Percentiles rank a stretch among this genome's conserved stretches.
These are phyloP conservation scores for Trypanosoma mega DNA, from an alignment of 208 protist species.

Conservation along the genomic window DNA sequence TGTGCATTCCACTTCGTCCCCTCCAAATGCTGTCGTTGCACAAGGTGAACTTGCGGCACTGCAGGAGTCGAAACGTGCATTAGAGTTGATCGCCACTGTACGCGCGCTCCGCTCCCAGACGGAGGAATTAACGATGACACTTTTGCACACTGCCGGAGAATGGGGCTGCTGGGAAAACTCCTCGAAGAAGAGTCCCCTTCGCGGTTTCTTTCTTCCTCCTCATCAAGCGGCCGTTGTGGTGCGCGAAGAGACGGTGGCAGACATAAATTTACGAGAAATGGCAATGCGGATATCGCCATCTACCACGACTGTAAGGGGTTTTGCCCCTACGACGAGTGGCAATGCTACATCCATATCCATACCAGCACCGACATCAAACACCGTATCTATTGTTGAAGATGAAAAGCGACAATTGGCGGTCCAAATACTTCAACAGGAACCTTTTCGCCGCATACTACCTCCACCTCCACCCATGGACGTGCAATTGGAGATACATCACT, in stretches of 20 bases:
- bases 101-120: constrained; percentile 51
- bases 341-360: too few species aligned
- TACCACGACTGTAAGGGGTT: too few species aligned
- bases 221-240: not conserved
- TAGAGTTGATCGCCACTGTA: constrained; percentile 39
- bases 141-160: constrained; percentile 55
- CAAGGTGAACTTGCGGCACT: constrained; percentile 14
- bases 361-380: too few species aligned
- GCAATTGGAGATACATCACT: constrained; percentile 33
- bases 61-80: constrained; percentile 29
- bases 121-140: constrained; percentile 43
- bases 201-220: constrained; percentile 32
- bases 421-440: not conserved
- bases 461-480: constrained; percentile 32
- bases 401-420: not conserved
- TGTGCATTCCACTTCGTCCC: too few species aligned
- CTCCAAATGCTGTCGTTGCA: not conserved
- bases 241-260: not conserved
- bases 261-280: not conserved
- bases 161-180: constrained; percentile 44
- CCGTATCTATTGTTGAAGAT: too few species aligned
- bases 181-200: constrained; percentile 15
- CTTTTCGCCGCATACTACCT: constrained; percentile 30
- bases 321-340: too few species aligned
- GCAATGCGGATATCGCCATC: not conserved